Evolutionary conservation across 371 early-diverging fungal genomes (phyloP).

Genomic region (Capillidium rhysosporum): DNA sequence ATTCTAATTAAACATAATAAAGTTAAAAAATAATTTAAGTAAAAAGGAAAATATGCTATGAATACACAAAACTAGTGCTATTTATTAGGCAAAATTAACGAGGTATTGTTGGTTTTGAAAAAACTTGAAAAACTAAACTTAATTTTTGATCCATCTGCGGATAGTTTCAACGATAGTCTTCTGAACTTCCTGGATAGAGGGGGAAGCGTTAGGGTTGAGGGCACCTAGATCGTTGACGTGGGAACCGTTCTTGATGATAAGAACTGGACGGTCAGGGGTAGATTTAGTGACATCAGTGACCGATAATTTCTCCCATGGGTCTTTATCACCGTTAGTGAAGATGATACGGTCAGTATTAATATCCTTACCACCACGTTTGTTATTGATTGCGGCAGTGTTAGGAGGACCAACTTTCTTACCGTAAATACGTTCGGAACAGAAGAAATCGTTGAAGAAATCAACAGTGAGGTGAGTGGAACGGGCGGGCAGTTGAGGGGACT

Average conservation of each 20-base stretch:
- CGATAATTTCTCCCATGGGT: conserved; percentile 3
- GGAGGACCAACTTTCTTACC: background rate
- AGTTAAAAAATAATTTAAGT: no score
- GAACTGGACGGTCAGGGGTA: background rate
- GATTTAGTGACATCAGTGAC: background rate
- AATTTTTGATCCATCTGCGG: conserved; percentile 1
- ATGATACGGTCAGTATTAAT: background rate
- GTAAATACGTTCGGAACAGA: background rate
- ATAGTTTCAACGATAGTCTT: conserved; percentile 2
- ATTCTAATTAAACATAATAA: no score
- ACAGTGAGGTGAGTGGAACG: background rate
- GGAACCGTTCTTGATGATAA: conserved; percentile 8
- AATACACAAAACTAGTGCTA: no score
- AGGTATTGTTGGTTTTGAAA: background rate
- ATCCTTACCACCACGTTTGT: background rate
- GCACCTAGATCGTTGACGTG: conserved; percentile 9
- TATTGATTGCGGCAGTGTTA: background rate
- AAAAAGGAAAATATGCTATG: no score
- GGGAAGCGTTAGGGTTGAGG: conserved; percentile 2
- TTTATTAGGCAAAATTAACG: no score
- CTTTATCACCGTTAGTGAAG: conserved; percentile 1
- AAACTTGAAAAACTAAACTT: no score
- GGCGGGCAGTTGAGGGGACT: background rate
- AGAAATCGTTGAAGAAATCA: conserved; percentile 4
- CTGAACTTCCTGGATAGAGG: conserved; percentile 3